Conservation (phyloP, 2,329 filamentous ascomycete genomes). For the Diaporthe sp. region DNA sequence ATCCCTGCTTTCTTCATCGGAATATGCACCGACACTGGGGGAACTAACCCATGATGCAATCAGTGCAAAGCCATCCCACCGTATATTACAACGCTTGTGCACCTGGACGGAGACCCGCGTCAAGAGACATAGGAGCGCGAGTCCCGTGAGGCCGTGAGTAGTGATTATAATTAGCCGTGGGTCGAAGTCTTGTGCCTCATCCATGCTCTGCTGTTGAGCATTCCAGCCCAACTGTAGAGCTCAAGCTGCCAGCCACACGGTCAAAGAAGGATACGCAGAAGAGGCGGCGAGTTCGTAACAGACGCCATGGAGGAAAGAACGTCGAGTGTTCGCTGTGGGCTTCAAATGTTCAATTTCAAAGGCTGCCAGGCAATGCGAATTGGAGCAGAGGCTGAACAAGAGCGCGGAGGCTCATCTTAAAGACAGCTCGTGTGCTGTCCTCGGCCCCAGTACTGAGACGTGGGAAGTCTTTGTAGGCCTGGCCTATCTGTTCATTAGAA, state of each 20-base stretch:
- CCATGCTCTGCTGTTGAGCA: not conserved
- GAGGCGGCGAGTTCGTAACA: not conserved
- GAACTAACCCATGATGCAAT: not conserved
- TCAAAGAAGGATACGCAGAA: not conserved
- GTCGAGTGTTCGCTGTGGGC: too few relatives aligned
- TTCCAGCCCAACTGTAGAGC: not conserved
- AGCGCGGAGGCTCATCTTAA: not conserved
- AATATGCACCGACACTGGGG: not conserved
- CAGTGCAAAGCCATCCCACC: not conserved
- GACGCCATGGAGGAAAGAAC: not conserved
- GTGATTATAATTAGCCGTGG: not conserved
- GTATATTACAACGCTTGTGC: not conserved
- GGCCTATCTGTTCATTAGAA: too few relatives aligned
- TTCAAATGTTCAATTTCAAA: too few relatives aligned
- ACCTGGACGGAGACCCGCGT: not conserved
- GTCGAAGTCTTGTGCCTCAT: not conserved
- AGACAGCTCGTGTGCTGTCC: not conserved
- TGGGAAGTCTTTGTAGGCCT: not conserved
- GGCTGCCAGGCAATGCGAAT: too few relatives aligned
- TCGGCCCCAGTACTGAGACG: too few relatives aligned
- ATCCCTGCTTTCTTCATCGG: too few relatives aligned
- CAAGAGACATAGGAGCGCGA: not conserved
- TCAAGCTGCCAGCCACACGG: not conserved
- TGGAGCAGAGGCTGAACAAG: too few relatives aligned
- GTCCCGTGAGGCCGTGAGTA: not conserved